A percentile compares a stretch with the other conserved stretches of the same genome.
These are phyloP conservation scores for Tephrocybe sp. DNA, from an alignment of 768 basidiomycete genomes.

Conservation along the genomic window DNA sequence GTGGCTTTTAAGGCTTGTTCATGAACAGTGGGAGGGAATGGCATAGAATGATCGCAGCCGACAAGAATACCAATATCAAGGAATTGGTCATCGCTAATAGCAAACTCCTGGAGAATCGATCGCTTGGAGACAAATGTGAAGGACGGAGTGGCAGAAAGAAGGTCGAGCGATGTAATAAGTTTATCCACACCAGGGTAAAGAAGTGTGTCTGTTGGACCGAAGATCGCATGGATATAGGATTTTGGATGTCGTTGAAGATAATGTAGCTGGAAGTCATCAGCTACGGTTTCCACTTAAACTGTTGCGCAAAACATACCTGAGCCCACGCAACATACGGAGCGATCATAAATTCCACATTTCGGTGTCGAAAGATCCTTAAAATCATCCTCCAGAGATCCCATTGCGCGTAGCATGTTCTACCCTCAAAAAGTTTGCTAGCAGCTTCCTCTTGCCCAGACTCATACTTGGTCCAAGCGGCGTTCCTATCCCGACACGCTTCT, in stretches of 20 bases:
- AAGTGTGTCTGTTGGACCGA: constrained; percentile 85
- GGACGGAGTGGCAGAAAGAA: constrained; percentile 59
- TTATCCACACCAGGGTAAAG: constrained; percentile 87
- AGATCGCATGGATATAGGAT: constrained; percentile 92
- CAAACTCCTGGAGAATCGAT: constrained; percentile 53
- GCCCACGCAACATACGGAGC: constrained; percentile 96
- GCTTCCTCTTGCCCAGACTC: constrained; percentile 90
- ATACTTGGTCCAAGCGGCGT: constrained; percentile 91
- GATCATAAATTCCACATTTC: constrained; percentile 93
- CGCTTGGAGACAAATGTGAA: constrained; percentile 88
- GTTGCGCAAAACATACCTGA: constrained; percentile 59
- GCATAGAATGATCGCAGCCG: constrained; percentile 77
- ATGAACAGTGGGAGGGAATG: constrained; percentile 81
- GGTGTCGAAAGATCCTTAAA: constrained; percentile 87
- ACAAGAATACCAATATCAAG: constrained; percentile 91
- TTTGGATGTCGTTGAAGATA: constrained; percentile 94
- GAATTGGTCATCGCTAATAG: constrained; percentile 84
- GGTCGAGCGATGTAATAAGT: constrained; percentile 86
- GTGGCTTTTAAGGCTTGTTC: constrained; percentile 81
- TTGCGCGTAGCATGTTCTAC: constrained; percentile 65
- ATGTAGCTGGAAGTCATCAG: constrained; percentile 59
- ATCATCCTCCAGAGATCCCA: constrained; percentile 97
- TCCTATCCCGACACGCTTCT: constrained; percentile 72
- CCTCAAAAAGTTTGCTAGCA: constrained; percentile 82
- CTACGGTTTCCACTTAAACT: background rate